A percentile compares a stretch with the other conserved stretches of the same genome.
Evolutionary conservation across 768 basidiomycete genomes (phyloP).

Genomic region (Stropharia rugosoannulata): DNA sequence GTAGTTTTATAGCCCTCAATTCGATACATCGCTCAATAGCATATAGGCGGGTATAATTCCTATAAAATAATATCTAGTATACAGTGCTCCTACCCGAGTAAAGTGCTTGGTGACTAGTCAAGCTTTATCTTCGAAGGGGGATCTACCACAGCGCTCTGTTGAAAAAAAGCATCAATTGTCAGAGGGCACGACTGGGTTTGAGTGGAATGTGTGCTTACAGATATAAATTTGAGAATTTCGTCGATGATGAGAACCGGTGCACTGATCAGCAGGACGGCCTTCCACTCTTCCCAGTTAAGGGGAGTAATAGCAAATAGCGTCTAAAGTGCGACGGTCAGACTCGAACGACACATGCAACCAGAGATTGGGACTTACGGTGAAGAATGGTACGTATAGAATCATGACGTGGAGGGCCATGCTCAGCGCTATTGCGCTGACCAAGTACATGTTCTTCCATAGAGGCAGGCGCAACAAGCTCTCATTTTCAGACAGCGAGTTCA

Average conservation of each 20-base stretch:
- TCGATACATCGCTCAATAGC: neutral
- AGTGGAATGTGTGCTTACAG: slow-evolving; percentile 43
- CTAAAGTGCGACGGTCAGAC: slow-evolving; percentile 33
- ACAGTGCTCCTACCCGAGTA: neutral
- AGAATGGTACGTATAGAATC: slow-evolving; percentile 97
- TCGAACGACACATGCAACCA: neutral
- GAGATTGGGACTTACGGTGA: slow-evolving; percentile 60
- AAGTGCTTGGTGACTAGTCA: neutral
- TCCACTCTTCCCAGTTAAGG: slow-evolving; percentile 94
- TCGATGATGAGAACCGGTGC: slow-evolving; percentile 89
- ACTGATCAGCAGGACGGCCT: slow-evolving; percentile 85
- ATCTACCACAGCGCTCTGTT: neutral
- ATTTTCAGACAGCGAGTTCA: slow-evolving; percentile 98
- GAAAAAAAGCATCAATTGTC: neutral
- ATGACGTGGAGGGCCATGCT: slow-evolving; percentile 93
- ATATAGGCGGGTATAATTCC: neutral
- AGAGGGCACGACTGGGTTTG: neutral
- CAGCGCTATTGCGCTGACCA: slow-evolving; percentile 84
- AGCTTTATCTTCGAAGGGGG: slow-evolving; percentile 3
- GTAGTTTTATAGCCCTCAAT: too few species aligned
- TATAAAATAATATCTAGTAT: neutral
- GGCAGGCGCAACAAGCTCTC: slow-evolving; percentile 88
- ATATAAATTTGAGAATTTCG: slow-evolving; percentile 83
- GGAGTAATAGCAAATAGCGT: slow-evolving; percentile 89
- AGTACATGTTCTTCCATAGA: slow-evolving; percentile 92